Conservation (phyloP, 495 filamentous ascomycete species). For the Rhizodiscina lignyota region DNA sequence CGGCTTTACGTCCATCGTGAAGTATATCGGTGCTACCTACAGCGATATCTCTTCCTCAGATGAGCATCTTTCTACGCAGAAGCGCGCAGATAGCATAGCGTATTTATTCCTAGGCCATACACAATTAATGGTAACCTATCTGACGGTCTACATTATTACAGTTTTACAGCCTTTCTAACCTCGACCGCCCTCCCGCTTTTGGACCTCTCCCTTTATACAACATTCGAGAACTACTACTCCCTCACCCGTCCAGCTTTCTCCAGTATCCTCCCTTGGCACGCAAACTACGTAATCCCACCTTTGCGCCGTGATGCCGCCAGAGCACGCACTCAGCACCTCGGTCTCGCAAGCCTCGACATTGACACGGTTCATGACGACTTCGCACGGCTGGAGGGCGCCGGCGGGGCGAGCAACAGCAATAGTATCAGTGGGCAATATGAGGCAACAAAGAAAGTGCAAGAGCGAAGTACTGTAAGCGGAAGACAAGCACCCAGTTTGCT, state of each 20-base stretch:
- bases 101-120: too few relatives aligned
- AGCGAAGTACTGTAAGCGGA: slow-evolving; percentile 7
- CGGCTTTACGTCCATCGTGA: too few relatives aligned
- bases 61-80: too few relatives aligned
- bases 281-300: slow-evolving; percentile 64
- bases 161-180: slow-evolving; percentile 29
- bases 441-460: slow-evolving; percentile 11
- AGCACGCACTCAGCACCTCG: slow-evolving; percentile 53
- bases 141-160: too few relatives aligned
- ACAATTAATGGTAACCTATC: too few relatives aligned
- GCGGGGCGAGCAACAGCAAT: slow-evolving; percentile 7
- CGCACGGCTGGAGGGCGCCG: slow-evolving; percentile 1
- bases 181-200: slow-evolving; percentile 16
- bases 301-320: slow-evolving; percentile 49
- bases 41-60: too few relatives aligned
- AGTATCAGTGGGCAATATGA: slow-evolving; percentile 7
- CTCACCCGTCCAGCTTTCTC: slow-evolving; percentile 62
- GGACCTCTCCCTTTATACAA: slow-evolving; percentile 54
- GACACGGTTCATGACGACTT: slow-evolving; percentile 23
- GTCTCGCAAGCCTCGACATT: slow-evolving; percentile 49
- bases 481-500: slow-evolving; percentile 11
- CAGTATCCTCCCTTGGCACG: slow-evolving; percentile 60
- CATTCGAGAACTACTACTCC: slow-evolving; percentile 61
- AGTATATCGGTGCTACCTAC: too few relatives aligned
- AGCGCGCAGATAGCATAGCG: too few relatives aligned